phyloP scores from a whole-genome alignment of 345 rosid genomes.

The Conringia planisiliqua region DNA sequence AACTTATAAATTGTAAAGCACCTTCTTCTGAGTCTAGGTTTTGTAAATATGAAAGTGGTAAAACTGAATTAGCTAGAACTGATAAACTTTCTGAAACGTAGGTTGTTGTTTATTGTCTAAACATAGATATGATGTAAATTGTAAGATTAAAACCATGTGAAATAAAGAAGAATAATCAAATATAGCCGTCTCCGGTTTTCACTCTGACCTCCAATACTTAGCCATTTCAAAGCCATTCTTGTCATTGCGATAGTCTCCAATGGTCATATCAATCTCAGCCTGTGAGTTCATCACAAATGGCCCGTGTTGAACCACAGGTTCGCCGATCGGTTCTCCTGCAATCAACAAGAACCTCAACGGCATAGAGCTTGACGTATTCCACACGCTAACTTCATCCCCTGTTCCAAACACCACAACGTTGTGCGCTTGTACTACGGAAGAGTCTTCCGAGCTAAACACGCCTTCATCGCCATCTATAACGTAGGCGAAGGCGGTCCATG shows the following conservation, averaged over 20 bases:
- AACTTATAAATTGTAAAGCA: not conserved
- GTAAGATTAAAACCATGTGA: not conserved
- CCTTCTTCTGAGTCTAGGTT: not conserved
- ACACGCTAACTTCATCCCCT: conserved; percentile 55
- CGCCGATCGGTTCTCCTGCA: conserved; percentile 73
- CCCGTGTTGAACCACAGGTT: conserved; percentile 72
- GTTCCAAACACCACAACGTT: conserved; percentile 55
- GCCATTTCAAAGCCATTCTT: conserved; percentile 83
- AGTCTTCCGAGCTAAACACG: conserved; percentile 43
- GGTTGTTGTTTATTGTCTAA: not conserved
- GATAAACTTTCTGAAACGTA: not conserved
- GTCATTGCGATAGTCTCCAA: conserved; percentile 55
- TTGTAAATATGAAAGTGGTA: not conserved
- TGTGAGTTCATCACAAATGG: conserved; percentile 91
- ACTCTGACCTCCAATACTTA: conserved; percentile 41
- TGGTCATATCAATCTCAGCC: conserved; percentile 68
- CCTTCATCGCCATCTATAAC: conserved; percentile 62
- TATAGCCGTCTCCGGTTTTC: not conserved
- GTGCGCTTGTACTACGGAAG: conserved; percentile 41
- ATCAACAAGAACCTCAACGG: conserved; percentile 57
- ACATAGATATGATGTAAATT: not conserved
- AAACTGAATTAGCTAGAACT: not conserved
- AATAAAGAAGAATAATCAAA: not conserved
- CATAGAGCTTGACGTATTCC: conserved; percentile 51
- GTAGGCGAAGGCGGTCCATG: conserved; percentile 76